phyloP scores from a whole-genome alignment of 2,329 filamentous ascomycete species.

The Cladosporium cucumerinum region DNA sequence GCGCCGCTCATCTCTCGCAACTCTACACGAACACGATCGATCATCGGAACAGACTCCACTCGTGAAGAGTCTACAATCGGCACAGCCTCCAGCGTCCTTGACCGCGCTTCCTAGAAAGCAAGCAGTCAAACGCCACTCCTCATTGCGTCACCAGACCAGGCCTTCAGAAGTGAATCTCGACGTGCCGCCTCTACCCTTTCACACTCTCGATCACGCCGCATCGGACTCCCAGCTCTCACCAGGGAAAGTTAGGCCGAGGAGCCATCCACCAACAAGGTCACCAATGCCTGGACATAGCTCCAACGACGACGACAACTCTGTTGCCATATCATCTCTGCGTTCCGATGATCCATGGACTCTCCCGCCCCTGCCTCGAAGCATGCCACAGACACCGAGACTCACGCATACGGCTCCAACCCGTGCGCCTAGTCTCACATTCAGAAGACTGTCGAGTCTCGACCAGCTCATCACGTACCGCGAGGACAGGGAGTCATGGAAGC shows the following conservation, averaged over 20 bases:
- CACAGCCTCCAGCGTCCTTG: not conserved
- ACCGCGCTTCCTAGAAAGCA: conserved; percentile 1
- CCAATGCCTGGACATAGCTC: not conserved
- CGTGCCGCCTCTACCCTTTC: not conserved
- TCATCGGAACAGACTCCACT: not conserved
- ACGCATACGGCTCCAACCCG: not conserved
- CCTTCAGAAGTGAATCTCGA: conserved; percentile 13
- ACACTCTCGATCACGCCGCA: not conserved
- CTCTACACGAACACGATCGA: conserved; percentile 6
- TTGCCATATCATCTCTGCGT: not conserved
- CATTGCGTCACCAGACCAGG: conserved; percentile 22
- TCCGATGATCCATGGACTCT: conserved; percentile 23
- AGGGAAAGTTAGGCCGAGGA: conserved; percentile 10
- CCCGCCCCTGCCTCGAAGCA: conserved; percentile 18
- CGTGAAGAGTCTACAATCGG: not conserved
- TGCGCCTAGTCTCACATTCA: conserved; percentile 26
- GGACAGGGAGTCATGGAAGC: conserved; percentile 23
- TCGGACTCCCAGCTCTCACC: not conserved
- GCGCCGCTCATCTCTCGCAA: conserved; percentile 3
- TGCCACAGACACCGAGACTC: conserved; percentile 6
- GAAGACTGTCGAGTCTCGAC: conserved; percentile 31
- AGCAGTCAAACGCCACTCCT: conserved; percentile 23
- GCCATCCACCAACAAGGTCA: conserved; percentile 14
- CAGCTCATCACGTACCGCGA: conserved; percentile 33
- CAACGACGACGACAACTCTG: not conserved